Conservation (phyloP, 2,329 filamentous ascomycete species). For the Eurotiales sp. region DNA sequence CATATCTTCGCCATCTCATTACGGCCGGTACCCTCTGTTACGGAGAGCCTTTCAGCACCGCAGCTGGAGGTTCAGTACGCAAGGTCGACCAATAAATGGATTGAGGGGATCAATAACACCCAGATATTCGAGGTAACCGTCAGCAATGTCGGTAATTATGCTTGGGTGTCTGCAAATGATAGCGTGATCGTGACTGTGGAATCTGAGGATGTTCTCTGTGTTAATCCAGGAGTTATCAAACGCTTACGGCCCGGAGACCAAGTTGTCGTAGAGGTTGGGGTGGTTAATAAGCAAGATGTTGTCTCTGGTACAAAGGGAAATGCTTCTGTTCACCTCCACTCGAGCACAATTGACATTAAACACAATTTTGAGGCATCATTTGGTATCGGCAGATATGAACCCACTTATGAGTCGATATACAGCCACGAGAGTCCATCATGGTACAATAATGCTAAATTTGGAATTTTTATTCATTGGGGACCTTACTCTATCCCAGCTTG, state of each 20-base stretch:
- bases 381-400: constrained; percentile 30
- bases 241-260: constrained; percentile 40
- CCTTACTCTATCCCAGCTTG: constrained; percentile 53
- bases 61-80: constrained; percentile 35
- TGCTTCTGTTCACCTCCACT: constrained; percentile 28
- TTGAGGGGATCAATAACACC: constrained; percentile 35
- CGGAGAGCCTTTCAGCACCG: neutral
- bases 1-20: constrained; percentile 40
- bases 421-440: constrained; percentile 49
- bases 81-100: constrained; percentile 40
- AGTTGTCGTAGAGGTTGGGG: constrained; percentile 34
- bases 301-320: constrained; percentile 25
- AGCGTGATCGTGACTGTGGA: constrained; percentile 32
- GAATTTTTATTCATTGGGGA: constrained; percentile 61
- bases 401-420: constrained; percentile 30
- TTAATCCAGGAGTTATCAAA: constrained; percentile 34
- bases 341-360: constrained; percentile 20
- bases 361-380: constrained; percentile 35
- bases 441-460: constrained; percentile 55
- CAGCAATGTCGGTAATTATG: constrained; percentile 34
- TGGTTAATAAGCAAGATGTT: constrained; percentile 29
- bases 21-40: constrained; percentile 21
- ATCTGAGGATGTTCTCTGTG: constrained; percentile 30
- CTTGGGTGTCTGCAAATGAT: constrained; percentile 30
- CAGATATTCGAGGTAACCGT: constrained; percentile 37